A percentile compares a stretch with the other conserved stretches of the same genome.
Conservation (phyloP, 2,329 filamentous ascomycete genomes). For the Fusarium coicis region DNA sequence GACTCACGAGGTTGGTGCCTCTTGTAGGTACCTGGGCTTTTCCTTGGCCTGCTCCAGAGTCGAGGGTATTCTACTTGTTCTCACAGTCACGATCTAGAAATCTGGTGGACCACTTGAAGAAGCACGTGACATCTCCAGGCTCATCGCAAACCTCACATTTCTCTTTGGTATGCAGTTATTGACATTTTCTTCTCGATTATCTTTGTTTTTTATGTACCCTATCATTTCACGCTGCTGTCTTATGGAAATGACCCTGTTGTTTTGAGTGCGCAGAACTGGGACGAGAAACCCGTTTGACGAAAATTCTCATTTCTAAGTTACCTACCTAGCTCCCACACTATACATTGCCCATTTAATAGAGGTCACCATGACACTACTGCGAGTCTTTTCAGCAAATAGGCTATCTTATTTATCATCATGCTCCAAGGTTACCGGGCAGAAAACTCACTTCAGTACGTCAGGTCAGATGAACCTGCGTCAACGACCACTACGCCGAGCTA, state of each 20-base stretch:
- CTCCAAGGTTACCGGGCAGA: background rate
- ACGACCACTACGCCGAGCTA: constrained; percentile 2
- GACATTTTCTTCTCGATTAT: background rate
- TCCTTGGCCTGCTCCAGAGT: background rate
- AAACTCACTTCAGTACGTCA: constrained; percentile 3
- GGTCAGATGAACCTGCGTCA: constrained; percentile 9
- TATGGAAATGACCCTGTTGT: background rate
- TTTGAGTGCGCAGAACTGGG: background rate
- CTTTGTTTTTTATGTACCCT: background rate
- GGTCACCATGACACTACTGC: constrained; percentile 3
- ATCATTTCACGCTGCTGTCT: background rate
- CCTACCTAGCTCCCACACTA: background rate
- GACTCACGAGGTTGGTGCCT: no score
- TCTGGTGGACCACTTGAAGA: constrained; percentile 19
- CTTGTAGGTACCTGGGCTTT: background rate
- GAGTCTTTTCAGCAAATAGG: background rate
- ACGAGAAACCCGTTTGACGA: background rate
- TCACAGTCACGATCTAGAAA: background rate
- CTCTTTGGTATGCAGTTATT: background rate
- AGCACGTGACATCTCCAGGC: constrained; percentile 17
- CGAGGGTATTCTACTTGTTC: background rate
- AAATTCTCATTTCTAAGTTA: background rate
- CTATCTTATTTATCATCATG: background rate
- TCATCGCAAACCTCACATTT: background rate
- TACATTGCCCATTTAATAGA: background rate